A percentile compares a stretch with the other conserved stretches of the same genome.
Evolutionary conservation across 495 filamentous ascomycete species (phyloP).

Genomic region (Neurospora intermedia): DNA sequence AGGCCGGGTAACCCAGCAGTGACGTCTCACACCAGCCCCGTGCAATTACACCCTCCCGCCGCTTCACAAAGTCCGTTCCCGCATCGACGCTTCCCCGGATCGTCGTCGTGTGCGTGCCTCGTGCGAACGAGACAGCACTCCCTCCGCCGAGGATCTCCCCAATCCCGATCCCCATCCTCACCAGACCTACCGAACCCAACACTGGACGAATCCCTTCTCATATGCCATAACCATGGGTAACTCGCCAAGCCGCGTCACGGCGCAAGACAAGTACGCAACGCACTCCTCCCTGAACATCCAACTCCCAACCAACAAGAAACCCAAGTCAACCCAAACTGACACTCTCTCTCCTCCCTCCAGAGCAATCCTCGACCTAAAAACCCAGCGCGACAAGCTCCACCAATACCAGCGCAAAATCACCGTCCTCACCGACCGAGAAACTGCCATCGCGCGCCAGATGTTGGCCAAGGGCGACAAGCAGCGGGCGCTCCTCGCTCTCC

Average conservation of each 20-base stretch:
- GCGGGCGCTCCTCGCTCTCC: slow-evolving; percentile 77
- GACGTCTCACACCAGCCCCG: slow-evolving; percentile 4
- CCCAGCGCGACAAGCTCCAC: slow-evolving; percentile 85
- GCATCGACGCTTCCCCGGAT: background rate
- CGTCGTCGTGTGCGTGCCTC: background rate
- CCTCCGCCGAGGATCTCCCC: background rate
- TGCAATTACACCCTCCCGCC: background rate
- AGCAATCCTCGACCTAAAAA: slow-evolving; percentile 93
- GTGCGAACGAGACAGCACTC: background rate
- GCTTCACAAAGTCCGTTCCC: background rate
- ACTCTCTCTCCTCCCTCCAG: slow-evolving; percentile 10
- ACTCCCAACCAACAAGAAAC: background rate
- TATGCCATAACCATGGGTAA: slow-evolving; percentile 30
- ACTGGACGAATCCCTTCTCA: background rate
- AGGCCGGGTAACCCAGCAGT: slow-evolving; percentile 1
- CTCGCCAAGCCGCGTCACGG: slow-evolving; percentile 32
- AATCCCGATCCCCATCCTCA: background rate
- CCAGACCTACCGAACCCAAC: background rate
- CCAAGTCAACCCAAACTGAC: background rate
- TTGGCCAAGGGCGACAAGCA: slow-evolving; percentile 63
- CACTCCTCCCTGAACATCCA: background rate
- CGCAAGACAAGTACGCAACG: slow-evolving; percentile 32
- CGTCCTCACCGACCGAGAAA: slow-evolving; percentile 73
- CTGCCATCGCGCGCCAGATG: slow-evolving; percentile 69
- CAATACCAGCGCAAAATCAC: slow-evolving; percentile 87